Conservation (phyloP, 345 rosid genomes). For the Ceriops zippeliana region DNA sequence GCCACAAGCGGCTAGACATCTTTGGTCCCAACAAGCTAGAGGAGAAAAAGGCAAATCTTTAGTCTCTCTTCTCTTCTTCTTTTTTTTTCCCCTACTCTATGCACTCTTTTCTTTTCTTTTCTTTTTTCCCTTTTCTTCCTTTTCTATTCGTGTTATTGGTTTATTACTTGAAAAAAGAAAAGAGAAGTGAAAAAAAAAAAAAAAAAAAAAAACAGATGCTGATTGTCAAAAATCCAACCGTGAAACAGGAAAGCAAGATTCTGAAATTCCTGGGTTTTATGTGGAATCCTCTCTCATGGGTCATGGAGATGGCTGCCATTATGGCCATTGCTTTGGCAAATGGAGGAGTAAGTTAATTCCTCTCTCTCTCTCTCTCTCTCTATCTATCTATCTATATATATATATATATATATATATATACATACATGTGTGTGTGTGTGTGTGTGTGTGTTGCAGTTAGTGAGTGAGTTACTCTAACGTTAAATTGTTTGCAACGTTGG, state of each 20-base stretch:
- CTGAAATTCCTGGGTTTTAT: constrained; percentile 79
- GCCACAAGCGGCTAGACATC: constrained; percentile 58
- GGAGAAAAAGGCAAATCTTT: constrained; percentile 52
- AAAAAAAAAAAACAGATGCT: neutral
- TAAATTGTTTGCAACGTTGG: no score
- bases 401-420: no score
- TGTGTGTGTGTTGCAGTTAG: neutral
- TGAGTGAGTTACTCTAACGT: neutral
- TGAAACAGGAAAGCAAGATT: constrained; percentile 60
- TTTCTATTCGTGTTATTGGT: no score
- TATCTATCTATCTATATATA: neutral
- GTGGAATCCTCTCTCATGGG: constrained; percentile 97
- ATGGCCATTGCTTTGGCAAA: constrained; percentile 83
- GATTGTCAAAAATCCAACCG: neutral
- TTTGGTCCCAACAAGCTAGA: constrained; percentile 96
- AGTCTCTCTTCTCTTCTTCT: no score
- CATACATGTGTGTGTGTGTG: neutral
- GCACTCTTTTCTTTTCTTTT: no score
- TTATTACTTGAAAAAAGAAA: no score
- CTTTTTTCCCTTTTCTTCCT: no score
- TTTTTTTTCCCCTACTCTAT: neutral
- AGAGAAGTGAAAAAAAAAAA: rapidly evolving
- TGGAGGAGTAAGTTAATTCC: constrained; percentile 49
- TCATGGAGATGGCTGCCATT: constrained; percentile 84
- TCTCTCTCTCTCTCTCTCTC: neutral